These are phyloP conservation scores for Pichia inconspicua DNA, from an alignment of 1,139 yeast genomes.

Conservation along the genomic window DNA sequence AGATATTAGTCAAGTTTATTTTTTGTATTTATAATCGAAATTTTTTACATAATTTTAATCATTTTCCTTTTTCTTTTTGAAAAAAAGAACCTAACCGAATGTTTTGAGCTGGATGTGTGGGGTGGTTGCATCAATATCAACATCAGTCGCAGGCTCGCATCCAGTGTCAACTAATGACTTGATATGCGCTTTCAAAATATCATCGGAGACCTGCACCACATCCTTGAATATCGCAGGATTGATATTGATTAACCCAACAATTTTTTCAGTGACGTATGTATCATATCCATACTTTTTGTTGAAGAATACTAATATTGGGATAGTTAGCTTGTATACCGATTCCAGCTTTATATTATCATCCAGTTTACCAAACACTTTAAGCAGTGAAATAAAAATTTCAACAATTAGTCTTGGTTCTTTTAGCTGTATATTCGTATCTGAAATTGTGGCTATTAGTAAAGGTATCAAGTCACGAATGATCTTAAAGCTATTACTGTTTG, in stretches of 20 bases:
- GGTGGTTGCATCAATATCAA: neutral
- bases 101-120: conserved; percentile 25
- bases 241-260: conserved; percentile 43
- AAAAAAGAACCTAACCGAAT: conserved; percentile 17
- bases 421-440: conserved; percentile 17
- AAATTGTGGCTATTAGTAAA: conserved; percentile 26
- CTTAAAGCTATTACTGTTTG: neutral
- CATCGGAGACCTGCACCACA: conserved; percentile 19
- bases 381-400: conserved; percentile 47
- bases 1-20: conserved; percentile 1
- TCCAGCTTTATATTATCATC: conserved; percentile 22
- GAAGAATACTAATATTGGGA: conserved; percentile 45
- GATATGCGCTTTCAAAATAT: conserved; percentile 33
- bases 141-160: neutral
- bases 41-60: neutral
- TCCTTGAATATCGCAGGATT: conserved; percentile 48
- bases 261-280: conserved; percentile 42
- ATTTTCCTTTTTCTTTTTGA: neutral
- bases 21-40: neutral
- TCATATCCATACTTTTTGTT: conserved; percentile 25
- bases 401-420: conserved; percentile 38
- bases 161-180: conserved; percentile 32
- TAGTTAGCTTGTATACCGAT: conserved; percentile 35
- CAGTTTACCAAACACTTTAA: conserved; percentile 14
- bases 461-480: conserved; percentile 35